Evolutionary conservation across 257 asterid genomes (phyloP).

Genomic region (Solanum stenotomum): DNA sequence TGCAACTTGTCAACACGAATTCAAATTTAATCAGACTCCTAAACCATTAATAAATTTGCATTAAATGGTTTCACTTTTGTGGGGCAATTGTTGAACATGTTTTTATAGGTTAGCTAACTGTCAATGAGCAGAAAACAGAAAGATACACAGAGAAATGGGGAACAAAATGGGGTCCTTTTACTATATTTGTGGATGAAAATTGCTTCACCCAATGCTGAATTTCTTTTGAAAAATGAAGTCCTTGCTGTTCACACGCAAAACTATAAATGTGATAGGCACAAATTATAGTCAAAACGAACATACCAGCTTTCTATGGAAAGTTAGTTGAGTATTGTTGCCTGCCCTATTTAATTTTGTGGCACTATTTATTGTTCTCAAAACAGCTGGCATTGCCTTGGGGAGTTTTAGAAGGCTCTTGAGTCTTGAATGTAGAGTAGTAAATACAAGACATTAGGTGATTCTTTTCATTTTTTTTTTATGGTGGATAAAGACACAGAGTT

Average conservation of each 20-base stretch:
- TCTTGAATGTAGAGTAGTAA: not conserved
- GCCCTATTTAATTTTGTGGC: not conserved
- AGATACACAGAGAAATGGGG: not conserved
- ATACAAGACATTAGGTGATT: too few species aligned
- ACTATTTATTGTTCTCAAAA: not conserved
- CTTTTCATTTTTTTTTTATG: too few species aligned
- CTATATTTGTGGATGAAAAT: not conserved
- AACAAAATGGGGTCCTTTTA: not conserved
- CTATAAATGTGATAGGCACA: not conserved
- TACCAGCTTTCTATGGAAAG: not conserved
- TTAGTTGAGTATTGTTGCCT: not conserved
- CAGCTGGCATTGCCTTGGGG: not conserved
- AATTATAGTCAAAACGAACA: not conserved
- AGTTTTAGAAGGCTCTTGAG: not conserved
- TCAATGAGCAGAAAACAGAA: not conserved
- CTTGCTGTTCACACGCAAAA: not conserved
- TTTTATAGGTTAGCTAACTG: not conserved
- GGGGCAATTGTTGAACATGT: not conserved
- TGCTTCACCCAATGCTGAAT: not conserved
- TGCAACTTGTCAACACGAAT: accelerated
- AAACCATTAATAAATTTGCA: not conserved
- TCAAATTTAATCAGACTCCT: not conserved
- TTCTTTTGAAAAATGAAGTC: not conserved
- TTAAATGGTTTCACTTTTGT: not conserved
- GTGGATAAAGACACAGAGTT: too few species aligned